These are phyloP conservation scores for Mytilinidion resinicola DNA, from an alignment of 495 filamentous ascomycete species.

Conservation along the genomic window DNA sequence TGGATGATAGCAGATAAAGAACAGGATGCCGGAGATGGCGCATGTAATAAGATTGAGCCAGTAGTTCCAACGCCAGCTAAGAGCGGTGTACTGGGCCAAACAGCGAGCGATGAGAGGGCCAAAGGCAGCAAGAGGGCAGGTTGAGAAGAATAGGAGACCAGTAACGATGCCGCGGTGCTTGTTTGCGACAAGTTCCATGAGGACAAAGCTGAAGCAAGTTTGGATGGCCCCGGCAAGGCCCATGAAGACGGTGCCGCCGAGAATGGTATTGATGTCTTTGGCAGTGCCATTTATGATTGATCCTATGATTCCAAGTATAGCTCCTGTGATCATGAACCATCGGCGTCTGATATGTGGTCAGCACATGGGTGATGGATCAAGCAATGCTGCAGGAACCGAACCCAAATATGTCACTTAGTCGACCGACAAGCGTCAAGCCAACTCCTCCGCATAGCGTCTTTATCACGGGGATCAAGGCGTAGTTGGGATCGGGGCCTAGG, in stretches of 20 bases:
- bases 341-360: not conserved
- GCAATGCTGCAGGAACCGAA: not conserved
- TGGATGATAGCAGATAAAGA: constrained; percentile 25
- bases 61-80: constrained; percentile 17
- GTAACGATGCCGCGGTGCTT: constrained; percentile 11
- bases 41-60: constrained; percentile 12
- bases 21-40: constrained; percentile 10
- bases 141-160: constrained; percentile 7
- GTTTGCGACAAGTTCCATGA: constrained; percentile 16
- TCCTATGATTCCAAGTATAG: constrained; percentile 21
- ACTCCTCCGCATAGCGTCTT: constrained; percentile 12
- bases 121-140: constrained; percentile 10
- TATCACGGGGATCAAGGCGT: constrained; percentile 5
- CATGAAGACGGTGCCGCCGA: constrained; percentile 14
- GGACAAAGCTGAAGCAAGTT: constrained; percentile 11
- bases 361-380: too few species aligned
- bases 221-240: constrained; percentile 12
- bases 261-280: constrained; percentile 22
- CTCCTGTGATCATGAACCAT: constrained; percentile 27
- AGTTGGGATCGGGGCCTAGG: constrained; percentile 13
- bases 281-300: constrained; percentile 24
- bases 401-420: constrained; percentile 15
- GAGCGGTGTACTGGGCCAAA: constrained; percentile 4
- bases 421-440: constrained; percentile 5
- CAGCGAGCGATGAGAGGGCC: constrained; percentile 15